Evolutionary conservation across 1,284 basidiomycete genomes (phyloP), one percentile per base, ranked within the genome.

Genomic region (Rhodotorula mucilaginosa): DNA sequence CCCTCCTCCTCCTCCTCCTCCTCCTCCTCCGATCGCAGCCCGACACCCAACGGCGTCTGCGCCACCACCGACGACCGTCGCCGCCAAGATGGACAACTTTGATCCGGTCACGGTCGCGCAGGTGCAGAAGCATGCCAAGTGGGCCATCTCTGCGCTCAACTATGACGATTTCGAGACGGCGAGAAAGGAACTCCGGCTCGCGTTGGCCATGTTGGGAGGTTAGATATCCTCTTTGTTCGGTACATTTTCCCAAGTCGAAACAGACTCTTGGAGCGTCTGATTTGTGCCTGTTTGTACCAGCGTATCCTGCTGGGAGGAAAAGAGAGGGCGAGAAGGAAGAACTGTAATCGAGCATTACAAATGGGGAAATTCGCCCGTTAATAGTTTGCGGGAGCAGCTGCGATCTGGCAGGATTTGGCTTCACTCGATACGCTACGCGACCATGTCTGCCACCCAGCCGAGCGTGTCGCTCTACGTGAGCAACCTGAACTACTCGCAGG

Each of bases 141-240:
- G 89, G 82, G 94, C 94, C 12, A 92, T 96, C 71, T 93, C 91
- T 29, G 88, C 94, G 26, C 83, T 97, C 69, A 92, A 97, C 79
- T 97, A 93, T 80, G 94, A 97, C 79, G 94, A 97, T 80, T 84
- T 85, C 21, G 89, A 90, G 75, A 89, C 90, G 75, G 93, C 93
- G 31, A 84, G 86, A 77, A 88, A 87, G 79, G 91, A 97, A 81
- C 81, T 97, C 75, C 84, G 87, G 74, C 84, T 86, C 49, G 93
- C 93, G 26, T 82, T 96, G 74, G 85, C 83, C 49, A 82, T 88
- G 69, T 83, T 96, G n/a, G 91, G 88, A 18, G 83, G 81, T 5
- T 84, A 29, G n/a, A 15, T 23, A 1, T 21, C 21, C 21, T 15
- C 23, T 26, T 5, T 15, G 18, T n/a, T 12, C n/a, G 12, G n/a